Percentiles rank a stretch among this genome's conserved stretches.
phyloP scores from a whole-genome alignment of 192 early-diverging fungal species.

The Lunasporangiospora selenospora region DNA sequence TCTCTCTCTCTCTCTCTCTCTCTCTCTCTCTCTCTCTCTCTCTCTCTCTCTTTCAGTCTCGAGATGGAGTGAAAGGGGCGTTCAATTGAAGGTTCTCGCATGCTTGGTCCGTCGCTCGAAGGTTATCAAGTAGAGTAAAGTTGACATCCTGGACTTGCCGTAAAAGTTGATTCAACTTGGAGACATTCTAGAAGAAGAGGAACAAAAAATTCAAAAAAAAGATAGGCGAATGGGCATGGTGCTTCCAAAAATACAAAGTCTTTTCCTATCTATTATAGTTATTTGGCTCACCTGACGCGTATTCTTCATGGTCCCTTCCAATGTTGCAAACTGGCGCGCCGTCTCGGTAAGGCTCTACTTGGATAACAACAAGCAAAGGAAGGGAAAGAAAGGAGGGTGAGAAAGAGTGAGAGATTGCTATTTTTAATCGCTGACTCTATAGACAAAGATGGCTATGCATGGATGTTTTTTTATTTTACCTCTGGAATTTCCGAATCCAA shows the following conservation, averaged over 20 bases:
- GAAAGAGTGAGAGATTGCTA: no score
- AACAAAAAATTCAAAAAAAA: not conserved
- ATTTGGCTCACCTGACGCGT: conserved; percentile 32
- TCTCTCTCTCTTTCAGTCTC: no score
- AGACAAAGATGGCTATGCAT: no score
- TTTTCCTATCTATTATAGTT: not conserved
- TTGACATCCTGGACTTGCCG: conserved; percentile 38
- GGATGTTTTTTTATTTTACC: not conserved
- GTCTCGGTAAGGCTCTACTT: conserved; percentile 26
- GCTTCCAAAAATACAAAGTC: not conserved
- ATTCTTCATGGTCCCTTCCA: conserved; percentile 25
- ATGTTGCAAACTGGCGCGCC: conserved; percentile 22
- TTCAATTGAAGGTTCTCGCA: conserved; percentile 21
- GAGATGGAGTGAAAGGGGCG: no score
- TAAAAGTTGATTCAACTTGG: conserved; percentile 14
- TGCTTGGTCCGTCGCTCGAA: conserved; percentile 32
- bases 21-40: no score
- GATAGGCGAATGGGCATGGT: not conserved
- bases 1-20: no score
- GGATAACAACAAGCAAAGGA: no score
- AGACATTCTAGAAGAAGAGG: conserved; percentile 13
- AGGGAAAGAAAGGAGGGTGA: no score
- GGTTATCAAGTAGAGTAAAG: conserved; percentile 32
- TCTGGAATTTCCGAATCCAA: not conserved
- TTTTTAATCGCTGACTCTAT: no score